A percentile compares a stretch with the other conserved stretches of the same genome.
Evolutionary conservation across 441 rosid genomes (phyloP).

Genomic region (Populus hybrid): DNA sequence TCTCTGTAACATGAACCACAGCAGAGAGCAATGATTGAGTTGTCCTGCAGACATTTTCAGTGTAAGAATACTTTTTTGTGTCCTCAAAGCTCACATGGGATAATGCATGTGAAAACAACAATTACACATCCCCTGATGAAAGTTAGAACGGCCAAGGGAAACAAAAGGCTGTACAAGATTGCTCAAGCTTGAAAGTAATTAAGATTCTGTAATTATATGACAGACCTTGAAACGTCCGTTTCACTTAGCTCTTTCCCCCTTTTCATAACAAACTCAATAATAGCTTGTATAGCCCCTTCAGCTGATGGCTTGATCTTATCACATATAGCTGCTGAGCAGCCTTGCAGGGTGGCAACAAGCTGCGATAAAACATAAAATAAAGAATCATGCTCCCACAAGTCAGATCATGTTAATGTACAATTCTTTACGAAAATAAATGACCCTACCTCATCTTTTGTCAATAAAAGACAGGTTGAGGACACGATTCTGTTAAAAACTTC

Average conservation of each 20-base stretch:
- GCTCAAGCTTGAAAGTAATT: constrained; percentile 10
- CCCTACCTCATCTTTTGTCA: constrained; percentile 79
- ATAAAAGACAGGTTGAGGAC: constrained; percentile 69
- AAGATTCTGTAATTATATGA: constrained; percentile 16
- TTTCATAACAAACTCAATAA: constrained; percentile 80
- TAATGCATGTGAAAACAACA: background rate
- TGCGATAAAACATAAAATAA: constrained; percentile 44
- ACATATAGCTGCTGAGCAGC: constrained; percentile 80
- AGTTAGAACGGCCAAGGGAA: background rate
- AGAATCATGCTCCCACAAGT: constrained; percentile 17
- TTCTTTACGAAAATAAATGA: constrained; percentile 17
- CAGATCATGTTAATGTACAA: constrained; percentile 6
- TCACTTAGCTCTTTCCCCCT: constrained; percentile 83
- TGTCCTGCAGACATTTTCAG: constrained; percentile 51
- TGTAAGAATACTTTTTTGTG: background rate
- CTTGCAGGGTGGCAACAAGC: constrained; percentile 82
- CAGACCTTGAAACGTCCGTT: constrained; percentile 75
- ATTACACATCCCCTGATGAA: constrained; percentile 5
- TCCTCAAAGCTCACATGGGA: background rate
- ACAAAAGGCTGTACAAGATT: background rate
- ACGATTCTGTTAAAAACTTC: constrained; percentile 97
- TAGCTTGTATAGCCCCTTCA: constrained; percentile 96
- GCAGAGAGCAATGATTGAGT: constrained; percentile 94
- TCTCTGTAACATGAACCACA: constrained; percentile 84
- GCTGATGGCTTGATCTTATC: constrained; percentile 90